phyloP scores from a whole-genome alignment of 2,329 filamentous ascomycete species.

The Fusarium proliferatum region DNA sequence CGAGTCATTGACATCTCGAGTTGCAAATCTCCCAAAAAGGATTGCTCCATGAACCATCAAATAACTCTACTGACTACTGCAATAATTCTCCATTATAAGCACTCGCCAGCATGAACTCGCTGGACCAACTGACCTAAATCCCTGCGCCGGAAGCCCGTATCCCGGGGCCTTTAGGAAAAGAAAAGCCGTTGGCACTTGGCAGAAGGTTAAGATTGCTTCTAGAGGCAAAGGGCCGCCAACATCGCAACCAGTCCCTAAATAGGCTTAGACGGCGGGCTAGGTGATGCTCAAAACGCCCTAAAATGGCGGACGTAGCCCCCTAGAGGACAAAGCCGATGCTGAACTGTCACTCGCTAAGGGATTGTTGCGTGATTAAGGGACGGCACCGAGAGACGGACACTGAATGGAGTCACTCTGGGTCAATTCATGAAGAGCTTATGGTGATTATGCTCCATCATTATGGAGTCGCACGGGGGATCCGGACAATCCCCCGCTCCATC shows the following conservation, averaged over 20 bases:
- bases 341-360: background rate
- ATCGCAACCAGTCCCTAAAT: background rate
- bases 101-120: background rate
- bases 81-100: background rate
- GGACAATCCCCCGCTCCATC: background rate
- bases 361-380: conserved; percentile 1
- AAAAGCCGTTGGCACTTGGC: conserved; percentile 4
- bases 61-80: background rate
- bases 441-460: background rate
- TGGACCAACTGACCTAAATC: background rate
- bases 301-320: background rate
- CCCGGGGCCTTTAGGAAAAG: background rate
- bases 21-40: background rate
- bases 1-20: conserved; percentile 10
- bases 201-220: background rate
- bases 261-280: background rate
- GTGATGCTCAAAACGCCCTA: conserved; percentile 1
- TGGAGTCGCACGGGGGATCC: background rate
- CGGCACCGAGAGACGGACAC: background rate
- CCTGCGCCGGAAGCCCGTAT: background rate
- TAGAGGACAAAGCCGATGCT: background rate
- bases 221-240: background rate
- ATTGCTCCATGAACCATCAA: background rate
- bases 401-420: background rate
- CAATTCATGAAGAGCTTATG: background rate